Percentiles rank a stretch among this genome's conserved stretches.
These are phyloP conservation scores for Trichoderma gamsii DNA, from an alignment of 495 filamentous ascomycete species.

Conservation along the genomic window DNA sequence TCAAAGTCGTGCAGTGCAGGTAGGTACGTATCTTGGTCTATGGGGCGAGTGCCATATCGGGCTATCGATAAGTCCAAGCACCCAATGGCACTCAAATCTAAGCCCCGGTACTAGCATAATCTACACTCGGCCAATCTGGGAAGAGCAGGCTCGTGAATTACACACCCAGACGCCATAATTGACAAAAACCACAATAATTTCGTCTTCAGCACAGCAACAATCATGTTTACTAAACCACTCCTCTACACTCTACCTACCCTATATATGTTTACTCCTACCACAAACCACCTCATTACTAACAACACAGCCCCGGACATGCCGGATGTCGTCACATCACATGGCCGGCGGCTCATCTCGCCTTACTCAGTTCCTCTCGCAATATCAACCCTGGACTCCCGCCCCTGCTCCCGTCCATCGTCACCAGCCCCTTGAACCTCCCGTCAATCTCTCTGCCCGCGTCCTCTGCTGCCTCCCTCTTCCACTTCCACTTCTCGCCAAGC, in stretches of 20 bases:
- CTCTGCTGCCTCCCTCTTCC: conserved; percentile 36
- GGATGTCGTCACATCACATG: background rate
- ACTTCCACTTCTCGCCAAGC: conserved; percentile 62
- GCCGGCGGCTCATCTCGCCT: conserved; percentile 21
- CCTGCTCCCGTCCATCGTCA: conserved; percentile 62
- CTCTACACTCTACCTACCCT: background rate
- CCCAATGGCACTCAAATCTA: background rate
- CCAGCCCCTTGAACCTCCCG: conserved; percentile 20
- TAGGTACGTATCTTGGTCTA: no score
- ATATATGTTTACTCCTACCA: background rate
- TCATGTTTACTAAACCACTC: background rate
- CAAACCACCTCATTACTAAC: background rate
- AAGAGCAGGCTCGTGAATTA: background rate
- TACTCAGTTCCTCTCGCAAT: conserved; percentile 44
- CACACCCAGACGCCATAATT: background rate
- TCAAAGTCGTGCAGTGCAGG: no score
- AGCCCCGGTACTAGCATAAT: conserved; percentile 1
- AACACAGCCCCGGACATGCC: background rate
- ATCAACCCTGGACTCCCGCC: conserved; percentile 51
- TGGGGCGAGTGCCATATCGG: no score
- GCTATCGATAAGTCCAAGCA: background rate
- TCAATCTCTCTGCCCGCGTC: conserved; percentile 18
- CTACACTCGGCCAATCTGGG: background rate
- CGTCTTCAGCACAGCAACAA: background rate
- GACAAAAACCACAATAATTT: background rate